Evolutionary conservation across 2,329 filamentous ascomycete genomes (phyloP).

Genomic region (Penicillium olsonii): DNA sequence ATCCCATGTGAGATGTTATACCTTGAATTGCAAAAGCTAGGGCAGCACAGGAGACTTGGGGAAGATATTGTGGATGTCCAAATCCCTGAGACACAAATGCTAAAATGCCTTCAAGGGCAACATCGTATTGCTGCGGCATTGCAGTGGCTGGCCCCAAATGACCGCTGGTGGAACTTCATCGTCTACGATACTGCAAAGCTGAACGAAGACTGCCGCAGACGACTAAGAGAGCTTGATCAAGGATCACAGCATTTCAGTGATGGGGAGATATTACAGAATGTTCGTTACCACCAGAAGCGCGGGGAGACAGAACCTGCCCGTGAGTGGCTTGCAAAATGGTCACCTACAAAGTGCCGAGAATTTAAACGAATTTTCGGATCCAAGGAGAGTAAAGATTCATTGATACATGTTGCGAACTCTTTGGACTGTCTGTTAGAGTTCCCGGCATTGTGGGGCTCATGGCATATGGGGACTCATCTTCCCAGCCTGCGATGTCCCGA

Average conservation of each 20-base stretch:
- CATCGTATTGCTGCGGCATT: conserved; percentile 12
- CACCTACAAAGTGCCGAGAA: conserved; percentile 15
- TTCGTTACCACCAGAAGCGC: conserved; percentile 11
- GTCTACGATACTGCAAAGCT: conserved; percentile 14
- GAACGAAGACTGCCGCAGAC: conserved; percentile 5
- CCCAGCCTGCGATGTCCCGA: conserved; percentile 13
- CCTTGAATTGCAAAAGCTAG: neutral
- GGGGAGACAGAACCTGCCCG: conserved; percentile 5
- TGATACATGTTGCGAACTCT: neutral
- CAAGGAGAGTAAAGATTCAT: conserved; percentile 3
- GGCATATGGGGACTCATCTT: conserved; percentile 17
- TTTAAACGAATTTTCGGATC: conserved; percentile 14
- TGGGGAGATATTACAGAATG: conserved; percentile 17
- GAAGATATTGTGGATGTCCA: neutral
- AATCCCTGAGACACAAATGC: neutral
- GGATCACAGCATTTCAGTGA: conserved; percentile 12
- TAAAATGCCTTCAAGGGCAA: conserved; percentile 14
- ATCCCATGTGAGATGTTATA: conserved; percentile 6
- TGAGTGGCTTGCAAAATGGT: conserved; percentile 18
- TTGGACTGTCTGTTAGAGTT: conserved; percentile 14
- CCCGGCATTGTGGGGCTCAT: conserved; percentile 12
- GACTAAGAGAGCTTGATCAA: conserved; percentile 8
- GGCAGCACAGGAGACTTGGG: neutral
- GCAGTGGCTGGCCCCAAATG: conserved; percentile 9
- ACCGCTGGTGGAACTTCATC: conserved; percentile 15